Evolutionary conservation across 139 green algal genomes (phyloP).

Genomic region (Asterochloris sp.): DNA sequence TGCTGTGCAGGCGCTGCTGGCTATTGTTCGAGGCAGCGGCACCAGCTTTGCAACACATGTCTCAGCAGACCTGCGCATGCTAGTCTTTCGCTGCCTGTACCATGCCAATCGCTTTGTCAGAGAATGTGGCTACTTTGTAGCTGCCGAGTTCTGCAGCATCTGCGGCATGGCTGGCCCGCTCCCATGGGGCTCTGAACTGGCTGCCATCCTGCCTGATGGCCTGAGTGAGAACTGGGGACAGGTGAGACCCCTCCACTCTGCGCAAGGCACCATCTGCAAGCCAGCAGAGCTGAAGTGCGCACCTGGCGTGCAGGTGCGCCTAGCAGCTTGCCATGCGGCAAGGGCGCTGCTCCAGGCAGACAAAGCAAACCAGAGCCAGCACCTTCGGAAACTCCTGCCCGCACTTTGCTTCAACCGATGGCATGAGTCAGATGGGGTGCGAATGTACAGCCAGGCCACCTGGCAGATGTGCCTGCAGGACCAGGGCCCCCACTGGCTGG

Average conservation of each 20-base stretch:
- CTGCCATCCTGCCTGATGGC: constrained; percentile 50
- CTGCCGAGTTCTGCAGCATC: constrained; percentile 52
- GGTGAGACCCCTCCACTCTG: constrained; percentile 26
- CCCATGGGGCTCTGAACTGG: constrained; percentile 18
- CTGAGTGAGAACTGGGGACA: constrained; percentile 93
- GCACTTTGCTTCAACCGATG: constrained; percentile 94
- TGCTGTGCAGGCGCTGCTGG: constrained; percentile 40
- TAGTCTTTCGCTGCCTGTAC: constrained; percentile 24
- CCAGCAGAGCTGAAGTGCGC: background rate
- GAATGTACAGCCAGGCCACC: constrained; percentile 78
- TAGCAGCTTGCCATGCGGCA: constrained; percentile 66
- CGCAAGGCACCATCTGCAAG: too few species aligned
- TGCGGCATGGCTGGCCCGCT: constrained; percentile 26
- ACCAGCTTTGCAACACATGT: constrained; percentile 29
- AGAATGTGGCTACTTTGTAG: constrained; percentile 62
- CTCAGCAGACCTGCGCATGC: constrained; percentile 25
- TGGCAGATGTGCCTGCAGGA: constrained; percentile 72
- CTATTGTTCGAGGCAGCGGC: constrained; percentile 57
- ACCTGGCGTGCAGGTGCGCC: constrained; percentile 63
- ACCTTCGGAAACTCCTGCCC: constrained; percentile 59
- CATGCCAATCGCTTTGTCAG: constrained; percentile 92
- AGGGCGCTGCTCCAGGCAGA: constrained; percentile 60
- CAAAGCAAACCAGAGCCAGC: constrained; percentile 23
- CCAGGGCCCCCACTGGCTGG: constrained; percentile 59
- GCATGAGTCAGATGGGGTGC: constrained; percentile 90